Conservation (phyloP, 352 stramenopile species). For the Phytophthora chlamydospora region DNA sequence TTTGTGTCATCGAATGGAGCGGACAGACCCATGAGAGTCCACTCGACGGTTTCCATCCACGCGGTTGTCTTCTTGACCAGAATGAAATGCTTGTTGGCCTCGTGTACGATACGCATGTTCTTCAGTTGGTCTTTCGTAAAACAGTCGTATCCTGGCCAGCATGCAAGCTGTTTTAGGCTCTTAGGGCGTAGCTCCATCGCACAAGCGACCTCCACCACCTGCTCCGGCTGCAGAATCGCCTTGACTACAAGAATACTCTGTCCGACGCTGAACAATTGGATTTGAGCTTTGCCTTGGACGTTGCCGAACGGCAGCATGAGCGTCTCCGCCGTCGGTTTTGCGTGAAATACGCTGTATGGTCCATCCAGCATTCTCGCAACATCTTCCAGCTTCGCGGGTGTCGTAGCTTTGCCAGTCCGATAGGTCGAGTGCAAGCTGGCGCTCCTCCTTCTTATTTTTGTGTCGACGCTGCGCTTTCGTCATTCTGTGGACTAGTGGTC, state of each 20-base stretch:
- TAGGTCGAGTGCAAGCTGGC: neutral
- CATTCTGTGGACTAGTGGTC: neutral
- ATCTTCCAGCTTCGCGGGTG: neutral
- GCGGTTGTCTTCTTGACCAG: neutral
- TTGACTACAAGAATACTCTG: constrained; percentile 8
- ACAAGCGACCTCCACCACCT: neutral
- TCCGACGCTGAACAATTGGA: neutral
- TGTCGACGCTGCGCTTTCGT: neutral
- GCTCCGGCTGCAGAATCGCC: constrained; percentile 4
- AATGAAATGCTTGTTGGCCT: neutral
- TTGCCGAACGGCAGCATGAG: neutral
- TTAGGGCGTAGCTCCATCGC: neutral
- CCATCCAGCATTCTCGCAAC: neutral
- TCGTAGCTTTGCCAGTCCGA: neutral
- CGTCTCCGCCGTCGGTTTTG: neutral
- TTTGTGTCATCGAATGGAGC: constrained; percentile 4
- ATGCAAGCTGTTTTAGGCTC: neutral
- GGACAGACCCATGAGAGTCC: neutral
- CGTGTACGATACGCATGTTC: neutral
- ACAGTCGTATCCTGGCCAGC: constrained; percentile 3
- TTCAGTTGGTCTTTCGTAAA: constrained; percentile 4
- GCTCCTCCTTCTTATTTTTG: constrained; percentile 1
- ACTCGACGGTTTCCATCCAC: constrained; percentile 11
- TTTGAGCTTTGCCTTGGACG: neutral
- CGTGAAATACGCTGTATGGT: constrained; percentile 6